Evolutionary conservation across 202 grass and related monocot species (phyloP), one percentile per base, ranked within the genome.

Genomic region (Saccharum hybrid): DNA sequence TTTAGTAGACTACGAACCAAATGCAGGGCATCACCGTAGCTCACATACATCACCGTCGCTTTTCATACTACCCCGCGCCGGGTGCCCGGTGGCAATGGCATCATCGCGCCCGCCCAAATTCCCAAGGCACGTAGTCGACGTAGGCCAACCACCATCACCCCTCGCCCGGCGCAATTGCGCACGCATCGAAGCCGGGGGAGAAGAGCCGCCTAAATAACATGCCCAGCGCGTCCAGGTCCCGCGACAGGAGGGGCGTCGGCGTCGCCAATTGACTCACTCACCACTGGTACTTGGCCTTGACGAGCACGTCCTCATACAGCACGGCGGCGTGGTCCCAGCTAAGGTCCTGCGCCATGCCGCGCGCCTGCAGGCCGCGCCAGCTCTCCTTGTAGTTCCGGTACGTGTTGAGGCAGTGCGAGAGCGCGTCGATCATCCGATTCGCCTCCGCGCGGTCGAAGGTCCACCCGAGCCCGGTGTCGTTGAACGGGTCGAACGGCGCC

Each of bases 231-330:
- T 59, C 78, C 66, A n/a, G 48, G 37, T 14, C 66, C 15, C 36
- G 22, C 18, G 34, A 30, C 51, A 18, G 66, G 37, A 61, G 14
- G n/a, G n/a, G 65, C 65, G 77, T 54, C 77, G 48, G 65, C 64
- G 21, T 70, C 78, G 63, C 31, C 78, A 56, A 5, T 6, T 15
- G 0, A 21, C 10, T 7, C 10, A 5, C n/a, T 97, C 83, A 97
- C 90, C 94, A 97, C 63, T 97, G 94, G 85, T 94, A 97, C 88
- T 97, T 94, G 73, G 94, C 94, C 74, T 93, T 91, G 68, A 94
- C 75, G 60, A 97, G 91, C 75, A 92, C 88, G 54, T 90, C 81
- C 88, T 97, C 91, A 77, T 94, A 97, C 21, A 86, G 86, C 80
- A 87, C 60, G n/a, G 94, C 94, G 41, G 87, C 91, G 75, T 83